Percentiles rank a stretch among this genome's conserved stretches.
phyloP scores from a whole-genome alignment of 768 basidiomycete species.

The Pholiota microspora region DNA sequence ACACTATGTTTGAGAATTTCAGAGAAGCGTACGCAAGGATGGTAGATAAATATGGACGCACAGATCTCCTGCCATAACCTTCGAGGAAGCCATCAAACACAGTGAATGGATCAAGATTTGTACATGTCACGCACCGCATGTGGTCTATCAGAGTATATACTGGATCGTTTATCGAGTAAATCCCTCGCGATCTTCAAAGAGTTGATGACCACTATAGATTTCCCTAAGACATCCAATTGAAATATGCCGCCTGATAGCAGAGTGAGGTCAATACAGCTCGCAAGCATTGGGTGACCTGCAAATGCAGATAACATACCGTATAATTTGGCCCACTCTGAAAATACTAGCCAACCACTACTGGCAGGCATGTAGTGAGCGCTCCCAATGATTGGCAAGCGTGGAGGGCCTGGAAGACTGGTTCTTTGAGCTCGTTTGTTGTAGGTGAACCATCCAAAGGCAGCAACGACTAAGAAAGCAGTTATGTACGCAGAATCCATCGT shows the following conservation, averaged over 20 bases:
- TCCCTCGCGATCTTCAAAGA: slow-evolving; percentile 34
- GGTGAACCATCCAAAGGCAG: neutral
- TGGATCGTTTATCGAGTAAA: slow-evolving; percentile 42
- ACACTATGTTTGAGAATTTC: slow-evolving; percentile 15
- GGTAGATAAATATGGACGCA: neutral
- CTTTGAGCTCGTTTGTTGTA: neutral
- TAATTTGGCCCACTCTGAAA: neutral
- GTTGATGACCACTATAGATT: slow-evolving; percentile 35
- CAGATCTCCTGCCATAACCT: slow-evolving; percentile 19
- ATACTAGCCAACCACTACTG: neutral
- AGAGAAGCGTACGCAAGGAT: neutral
- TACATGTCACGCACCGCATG: slow-evolving; percentile 24
- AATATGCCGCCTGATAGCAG: neutral
- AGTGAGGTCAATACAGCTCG: no score
- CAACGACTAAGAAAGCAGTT: no score
- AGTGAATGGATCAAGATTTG: neutral
- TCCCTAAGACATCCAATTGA: slow-evolving; percentile 33
- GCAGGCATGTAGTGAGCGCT: neutral
- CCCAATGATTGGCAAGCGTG: neutral
- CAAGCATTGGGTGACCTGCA: neutral
- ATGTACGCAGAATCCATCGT: neutral
- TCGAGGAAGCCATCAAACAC: neutral
- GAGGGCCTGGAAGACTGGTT: neutral
- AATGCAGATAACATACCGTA: slow-evolving; percentile 22
- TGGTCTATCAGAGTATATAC: slow-evolving; percentile 46